Evolutionary conservation across 495 filamentous ascomycete species (phyloP).

Genomic region (Neurospora tetraspora): DNA sequence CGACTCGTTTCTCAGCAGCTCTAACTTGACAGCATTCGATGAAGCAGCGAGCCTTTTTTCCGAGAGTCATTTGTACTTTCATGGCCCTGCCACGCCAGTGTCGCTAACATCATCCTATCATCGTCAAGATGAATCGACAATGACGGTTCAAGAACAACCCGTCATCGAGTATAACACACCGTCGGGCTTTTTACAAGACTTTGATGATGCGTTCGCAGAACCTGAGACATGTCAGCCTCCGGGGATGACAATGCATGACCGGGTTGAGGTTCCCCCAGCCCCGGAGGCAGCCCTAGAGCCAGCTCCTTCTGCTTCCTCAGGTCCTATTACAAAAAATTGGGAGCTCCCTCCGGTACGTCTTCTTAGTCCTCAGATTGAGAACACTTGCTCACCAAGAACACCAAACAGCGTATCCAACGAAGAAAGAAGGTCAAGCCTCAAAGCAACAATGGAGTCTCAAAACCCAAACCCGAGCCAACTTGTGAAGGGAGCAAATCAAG

Average conservation of each 20-base stretch:
- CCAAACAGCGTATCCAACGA: constrained; percentile 10
- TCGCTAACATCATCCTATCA: neutral
- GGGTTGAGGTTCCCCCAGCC: neutral
- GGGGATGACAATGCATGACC: neutral
- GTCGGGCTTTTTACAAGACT: neutral
- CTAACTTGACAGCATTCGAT: neutral
- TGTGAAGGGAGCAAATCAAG: constrained; percentile 1
- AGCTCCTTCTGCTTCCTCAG: neutral
- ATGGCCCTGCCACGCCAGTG: neutral
- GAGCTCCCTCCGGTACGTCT: constrained; percentile 9
- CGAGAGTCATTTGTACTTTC: neutral
- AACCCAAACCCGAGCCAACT: constrained; percentile 5
- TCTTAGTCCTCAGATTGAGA: neutral
- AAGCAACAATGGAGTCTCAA: neutral
- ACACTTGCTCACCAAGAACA: neutral
- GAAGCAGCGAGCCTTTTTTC: neutral
- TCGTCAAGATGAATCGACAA: neutral
- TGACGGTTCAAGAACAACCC: neutral
- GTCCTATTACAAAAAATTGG: constrained; percentile 10
- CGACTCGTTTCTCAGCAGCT: neutral
- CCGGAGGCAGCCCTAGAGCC: neutral
- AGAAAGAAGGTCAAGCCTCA: constrained; percentile 8
- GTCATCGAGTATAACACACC: neutral
- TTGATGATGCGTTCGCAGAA: neutral
- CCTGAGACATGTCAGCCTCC: neutral